Conservation (phyloP, 2,329 filamentous ascomycete genomes). For the Arthrobotrys conoides region DNA sequence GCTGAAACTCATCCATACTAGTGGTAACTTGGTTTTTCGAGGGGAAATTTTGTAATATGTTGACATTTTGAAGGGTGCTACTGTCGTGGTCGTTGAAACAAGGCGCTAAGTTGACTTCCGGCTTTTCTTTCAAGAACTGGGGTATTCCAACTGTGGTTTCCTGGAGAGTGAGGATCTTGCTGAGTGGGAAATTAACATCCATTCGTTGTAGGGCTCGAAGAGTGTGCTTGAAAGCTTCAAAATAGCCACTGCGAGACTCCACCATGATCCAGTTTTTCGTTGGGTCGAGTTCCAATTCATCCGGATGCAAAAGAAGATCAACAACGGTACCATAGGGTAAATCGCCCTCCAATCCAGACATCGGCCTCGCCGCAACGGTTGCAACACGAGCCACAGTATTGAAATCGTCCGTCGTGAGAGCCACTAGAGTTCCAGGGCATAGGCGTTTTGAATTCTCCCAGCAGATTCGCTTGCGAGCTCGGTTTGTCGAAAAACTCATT, state of each 20-base stretch:
- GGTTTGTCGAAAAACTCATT: slow-evolving; percentile 78
- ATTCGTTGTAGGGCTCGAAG: slow-evolving; percentile 80
- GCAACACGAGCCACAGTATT: slow-evolving; percentile 77
- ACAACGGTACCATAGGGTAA: slow-evolving; percentile 74
- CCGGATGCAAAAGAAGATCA: slow-evolving; percentile 77
- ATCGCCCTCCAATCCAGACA: slow-evolving; percentile 74
- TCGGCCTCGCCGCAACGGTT: slow-evolving; percentile 78
- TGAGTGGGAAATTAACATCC: slow-evolving; percentile 72
- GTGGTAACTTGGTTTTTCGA: slow-evolving; percentile 65
- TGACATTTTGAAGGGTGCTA: slow-evolving; percentile 68
- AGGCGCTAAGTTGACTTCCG: slow-evolving; percentile 70
- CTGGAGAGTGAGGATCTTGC: slow-evolving; percentile 74
- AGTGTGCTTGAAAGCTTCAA: slow-evolving; percentile 80
- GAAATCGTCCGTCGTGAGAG: slow-evolving; percentile 75
- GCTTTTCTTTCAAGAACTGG: slow-evolving; percentile 70
- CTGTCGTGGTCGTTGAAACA: slow-evolving; percentile 66
- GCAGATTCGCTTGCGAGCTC: slow-evolving; percentile 76
- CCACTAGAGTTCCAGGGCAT: slow-evolving; percentile 72
- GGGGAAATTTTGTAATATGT: slow-evolving; percentile 74
- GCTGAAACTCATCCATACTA: slow-evolving; percentile 79
- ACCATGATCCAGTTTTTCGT: slow-evolving; percentile 81
- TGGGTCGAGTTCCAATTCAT: slow-evolving; percentile 78
- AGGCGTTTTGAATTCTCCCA: slow-evolving; percentile 74
- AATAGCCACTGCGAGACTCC: slow-evolving; percentile 81
- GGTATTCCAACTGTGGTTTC: slow-evolving; percentile 70